A percentile compares a stretch with the other conserved stretches of the same genome.
Evolutionary conservation across 768 basidiomycete genomes (phyloP).

Genomic region (Amanita subjunquillea): DNA sequence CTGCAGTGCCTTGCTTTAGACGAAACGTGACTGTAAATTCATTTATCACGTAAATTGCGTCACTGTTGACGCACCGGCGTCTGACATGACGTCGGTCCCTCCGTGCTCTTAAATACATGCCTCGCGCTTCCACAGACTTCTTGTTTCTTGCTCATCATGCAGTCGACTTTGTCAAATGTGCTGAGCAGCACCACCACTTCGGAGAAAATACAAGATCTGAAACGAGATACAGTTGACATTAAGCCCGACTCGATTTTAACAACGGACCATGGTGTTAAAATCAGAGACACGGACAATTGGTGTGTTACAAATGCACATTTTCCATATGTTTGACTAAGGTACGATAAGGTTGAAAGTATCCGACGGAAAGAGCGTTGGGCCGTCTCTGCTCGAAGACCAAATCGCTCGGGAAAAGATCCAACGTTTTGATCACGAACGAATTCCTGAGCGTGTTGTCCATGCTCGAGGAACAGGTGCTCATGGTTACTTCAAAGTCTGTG

Average conservation of each 20-base stretch:
- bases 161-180: not conserved
- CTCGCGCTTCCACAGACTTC: not conserved
- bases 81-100: not conserved
- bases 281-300: constrained; percentile 62
- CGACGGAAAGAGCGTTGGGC: constrained; percentile 42
- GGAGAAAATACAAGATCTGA: not conserved
- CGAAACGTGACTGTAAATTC: not conserved
- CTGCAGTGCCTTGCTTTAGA: constrained; percentile 5
- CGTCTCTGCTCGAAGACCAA: constrained; percentile 71
- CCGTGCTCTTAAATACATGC: not conserved
- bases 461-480: constrained; percentile 74
- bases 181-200: not conserved
- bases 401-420: constrained; percentile 67
- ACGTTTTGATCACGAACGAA: constrained; percentile 82
- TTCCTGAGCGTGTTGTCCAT: constrained; percentile 74
- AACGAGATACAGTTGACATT: not conserved
- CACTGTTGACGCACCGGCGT: not conserved
- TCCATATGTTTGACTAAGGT: not conserved
- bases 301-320: constrained; percentile 13
- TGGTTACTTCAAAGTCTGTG: constrained; percentile 70
- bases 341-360: constrained; percentile 42
- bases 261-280: constrained; percentile 50
- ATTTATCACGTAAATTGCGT: not conserved
- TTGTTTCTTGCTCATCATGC: not conserved
- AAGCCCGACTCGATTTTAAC: constrained; percentile 23